Evolutionary conservation across 2,329 filamentous ascomycete species (phyloP), one percentile per base, ranked within the genome.

Genomic region (Phaeosphaeriaceae sp.): DNA sequence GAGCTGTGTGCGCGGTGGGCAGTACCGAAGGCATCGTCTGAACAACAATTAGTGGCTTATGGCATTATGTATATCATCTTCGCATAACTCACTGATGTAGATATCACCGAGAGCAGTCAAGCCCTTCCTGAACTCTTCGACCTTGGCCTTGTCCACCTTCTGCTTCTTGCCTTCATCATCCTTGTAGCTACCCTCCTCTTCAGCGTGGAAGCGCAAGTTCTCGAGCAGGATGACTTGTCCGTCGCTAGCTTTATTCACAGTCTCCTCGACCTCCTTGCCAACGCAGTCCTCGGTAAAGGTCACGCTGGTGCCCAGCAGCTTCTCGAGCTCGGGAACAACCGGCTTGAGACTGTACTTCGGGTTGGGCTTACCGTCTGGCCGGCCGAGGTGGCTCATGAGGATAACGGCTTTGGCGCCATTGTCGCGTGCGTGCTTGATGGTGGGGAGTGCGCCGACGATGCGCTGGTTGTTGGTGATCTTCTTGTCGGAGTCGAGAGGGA

Each of bases 401-500:
- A 98, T 83, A 61, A 99, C 93, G 50, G 93, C 85, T 86, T 96
- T 96, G 78, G 93, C 93, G 70, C 91, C 92, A 80, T 96, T 83
- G 69, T 96, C 91, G 74, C 95, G 84, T 76, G 93, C 93, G 81
- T 97, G 89, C 84, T 96, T 96, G 86, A 97, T 97, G 73, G 93
- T 96, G 74, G 93, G 93, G 66, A 97, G 83, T 74, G 95, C 95
- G 76, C 95, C 96, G 75, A 92, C 93, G 76, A 99, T 99, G 81
- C 95, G 93, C 85, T 99, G 95, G 83, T 90, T 92, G 88, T 99
- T 99, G 80, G 95, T 98, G 80, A 99, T 88, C 56, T 96, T 93
- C 84, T 93, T 96, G 78, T 95, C 85, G 70, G 85, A 87, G 78
- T 99, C 93, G 76, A 99, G 92, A 66, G 95, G 95, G 57, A 99